These are phyloP conservation scores for Pyronema omphalodes DNA, from an alignment of 495 filamentous ascomycete genomes.

Conservation along the genomic window DNA sequence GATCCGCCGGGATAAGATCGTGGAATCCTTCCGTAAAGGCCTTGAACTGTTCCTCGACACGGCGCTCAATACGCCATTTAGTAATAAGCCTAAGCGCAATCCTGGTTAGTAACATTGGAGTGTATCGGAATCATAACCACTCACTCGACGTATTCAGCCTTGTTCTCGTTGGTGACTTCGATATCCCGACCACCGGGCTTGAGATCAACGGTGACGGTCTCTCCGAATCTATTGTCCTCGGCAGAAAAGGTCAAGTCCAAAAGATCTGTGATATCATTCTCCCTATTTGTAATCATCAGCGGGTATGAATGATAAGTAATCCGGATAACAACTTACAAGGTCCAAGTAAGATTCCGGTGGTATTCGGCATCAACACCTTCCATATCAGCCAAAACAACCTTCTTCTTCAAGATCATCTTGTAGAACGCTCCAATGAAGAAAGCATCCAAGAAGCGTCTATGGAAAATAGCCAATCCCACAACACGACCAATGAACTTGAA, in stretches of 20 bases:
- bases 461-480: constrained; percentile 95
- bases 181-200: constrained; percentile 83
- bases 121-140: constrained; percentile 19
- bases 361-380: constrained; percentile 97
- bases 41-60: constrained; percentile 93
- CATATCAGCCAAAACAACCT: constrained; percentile 85
- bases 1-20: constrained; percentile 85
- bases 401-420: constrained; percentile 97
- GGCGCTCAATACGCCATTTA: constrained; percentile 97
- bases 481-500: constrained; percentile 99
- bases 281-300: constrained; percentile 28
- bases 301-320: neutral
- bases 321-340: constrained; percentile 38
- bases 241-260: constrained; percentile 88
- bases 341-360: constrained; percentile 89
- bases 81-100: constrained; percentile 51
- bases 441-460: constrained; percentile 89
- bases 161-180: constrained; percentile 91
- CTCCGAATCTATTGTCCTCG: constrained; percentile 93
- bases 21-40: constrained; percentile 96
- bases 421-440: constrained; percentile 99
- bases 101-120: constrained; percentile 3
- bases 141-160: constrained; percentile 84
- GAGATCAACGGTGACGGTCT: constrained; percentile 76
- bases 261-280: constrained; percentile 84